A percentile compares a stretch with the other conserved stretches of the same genome.
Conservation (phyloP, 208 protist genomes). For the Crithidia fasciculata region DNA sequence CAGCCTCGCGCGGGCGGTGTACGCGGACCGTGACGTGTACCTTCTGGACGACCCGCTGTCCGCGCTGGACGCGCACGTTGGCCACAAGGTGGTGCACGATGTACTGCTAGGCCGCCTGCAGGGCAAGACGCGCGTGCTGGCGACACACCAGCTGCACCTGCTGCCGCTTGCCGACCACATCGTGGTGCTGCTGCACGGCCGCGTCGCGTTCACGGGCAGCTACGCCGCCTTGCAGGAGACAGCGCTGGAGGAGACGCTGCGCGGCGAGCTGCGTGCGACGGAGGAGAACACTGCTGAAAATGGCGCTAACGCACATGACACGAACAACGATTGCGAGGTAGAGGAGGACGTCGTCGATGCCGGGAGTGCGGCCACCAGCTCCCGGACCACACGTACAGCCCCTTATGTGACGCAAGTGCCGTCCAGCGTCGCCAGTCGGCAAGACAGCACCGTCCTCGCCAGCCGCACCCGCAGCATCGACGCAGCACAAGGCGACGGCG, state of each 20-base stretch:
- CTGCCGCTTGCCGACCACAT: slow-evolving; percentile 82
- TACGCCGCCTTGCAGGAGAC: slow-evolving; percentile 48
- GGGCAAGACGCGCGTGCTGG: slow-evolving; percentile 89
- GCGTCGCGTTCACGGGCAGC: slow-evolving; percentile 52
- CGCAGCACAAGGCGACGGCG: too few species aligned
- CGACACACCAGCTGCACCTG: slow-evolving; percentile 95
- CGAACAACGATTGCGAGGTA: background rate
- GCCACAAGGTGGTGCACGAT: slow-evolving; percentile 49
- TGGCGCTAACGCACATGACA: background rate
- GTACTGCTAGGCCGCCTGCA: slow-evolving; percentile 62
- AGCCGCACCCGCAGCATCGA: too few species aligned
- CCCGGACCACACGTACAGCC: background rate
- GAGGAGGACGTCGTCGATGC: slow-evolving; percentile 18
- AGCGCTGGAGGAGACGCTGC: slow-evolving; percentile 8
- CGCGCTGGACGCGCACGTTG: slow-evolving; percentile 93
- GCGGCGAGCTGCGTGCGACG: background rate
- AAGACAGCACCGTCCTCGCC: too few species aligned
- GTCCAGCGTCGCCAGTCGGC: background rate
- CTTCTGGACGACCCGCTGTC: slow-evolving; percentile 93
- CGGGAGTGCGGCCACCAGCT: background rate
- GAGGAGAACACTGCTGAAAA: background rate
- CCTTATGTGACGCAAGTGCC: background rate
- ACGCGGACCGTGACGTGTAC: slow-evolving; percentile 84
- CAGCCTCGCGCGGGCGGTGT: slow-evolving; percentile 86
- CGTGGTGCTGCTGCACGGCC: slow-evolving; percentile 76